phyloP scores from a whole-genome alignment of 2,329 filamentous ascomycete genomes.

The Fusarium foetens region DNA sequence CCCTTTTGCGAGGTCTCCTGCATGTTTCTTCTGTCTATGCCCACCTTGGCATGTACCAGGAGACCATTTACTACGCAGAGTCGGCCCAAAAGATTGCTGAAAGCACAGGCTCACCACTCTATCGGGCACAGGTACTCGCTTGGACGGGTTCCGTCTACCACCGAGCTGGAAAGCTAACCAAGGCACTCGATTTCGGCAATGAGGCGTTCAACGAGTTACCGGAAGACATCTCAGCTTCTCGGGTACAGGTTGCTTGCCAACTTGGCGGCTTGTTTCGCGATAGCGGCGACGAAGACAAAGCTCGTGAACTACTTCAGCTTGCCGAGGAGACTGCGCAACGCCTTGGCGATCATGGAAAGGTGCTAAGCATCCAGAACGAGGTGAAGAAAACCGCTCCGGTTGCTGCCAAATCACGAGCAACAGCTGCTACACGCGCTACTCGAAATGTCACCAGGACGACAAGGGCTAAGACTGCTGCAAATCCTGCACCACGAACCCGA shows the following conservation, averaged over 20 bases:
- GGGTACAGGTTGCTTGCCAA: constrained; percentile 61
- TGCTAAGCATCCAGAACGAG: constrained; percentile 7
- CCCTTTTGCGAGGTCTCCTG: constrained; percentile 75
- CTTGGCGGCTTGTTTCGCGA: constrained; percentile 66
- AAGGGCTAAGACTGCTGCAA: constrained; percentile 35
- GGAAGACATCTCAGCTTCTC: constrained; percentile 50
- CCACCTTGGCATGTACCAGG: constrained; percentile 86
- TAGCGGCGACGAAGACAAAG: constrained; percentile 57
- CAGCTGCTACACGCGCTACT: constrained; percentile 42
- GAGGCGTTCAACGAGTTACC: constrained; percentile 64
- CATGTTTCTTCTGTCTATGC: constrained; percentile 83
- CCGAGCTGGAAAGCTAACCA: constrained; percentile 67
- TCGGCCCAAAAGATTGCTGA: constrained; percentile 82
- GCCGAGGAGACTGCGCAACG: constrained; percentile 60
- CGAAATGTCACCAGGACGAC: constrained; percentile 42
- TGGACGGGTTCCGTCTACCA: constrained; percentile 67
- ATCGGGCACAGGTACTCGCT: constrained; percentile 63
- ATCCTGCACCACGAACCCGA: constrained; percentile 27
- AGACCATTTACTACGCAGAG: constrained; percentile 88
- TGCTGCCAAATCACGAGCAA: constrained; percentile 26
- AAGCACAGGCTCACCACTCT: constrained; percentile 71
- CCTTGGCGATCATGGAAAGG: constrained; percentile 44
- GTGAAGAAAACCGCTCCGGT: constrained; percentile 25
- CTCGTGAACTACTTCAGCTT: constrained; percentile 56
- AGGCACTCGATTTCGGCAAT: constrained; percentile 65